phyloP scores from a whole-genome alignment of 805 yeast species.

The Kodamaea laetipori region DNA sequence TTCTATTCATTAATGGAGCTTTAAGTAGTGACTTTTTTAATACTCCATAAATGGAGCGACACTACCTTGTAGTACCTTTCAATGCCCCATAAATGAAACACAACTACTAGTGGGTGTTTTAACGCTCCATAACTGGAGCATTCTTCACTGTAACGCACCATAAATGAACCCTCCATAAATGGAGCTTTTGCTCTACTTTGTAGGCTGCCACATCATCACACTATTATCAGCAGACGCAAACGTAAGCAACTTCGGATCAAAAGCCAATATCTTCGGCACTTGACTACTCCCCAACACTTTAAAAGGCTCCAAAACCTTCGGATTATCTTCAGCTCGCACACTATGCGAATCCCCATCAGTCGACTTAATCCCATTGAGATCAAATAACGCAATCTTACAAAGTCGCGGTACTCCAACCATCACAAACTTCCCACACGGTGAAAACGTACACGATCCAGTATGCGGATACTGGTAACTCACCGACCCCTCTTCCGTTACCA shows the following conservation, averaged over 20 bases:
- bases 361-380: slow-evolving; percentile 27
- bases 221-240: slow-evolving; percentile 64
- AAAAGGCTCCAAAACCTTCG: slow-evolving; percentile 24
- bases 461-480: slow-evolving; percentile 34
- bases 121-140: too few relatives aligned
- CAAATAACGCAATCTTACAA: slow-evolving; percentile 32
- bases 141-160: too few relatives aligned
- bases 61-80: too few relatives aligned
- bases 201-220: slow-evolving; percentile 42
- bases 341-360: slow-evolving; percentile 23
- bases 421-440: slow-evolving; percentile 44
- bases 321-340: slow-evolving; percentile 22
- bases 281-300: slow-evolving; percentile 29
- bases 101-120: too few relatives aligned
- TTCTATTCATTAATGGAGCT: too few relatives aligned
- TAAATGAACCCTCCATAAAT: too few relatives aligned
- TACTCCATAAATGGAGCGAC: too few relatives aligned
- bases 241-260: slow-evolving; percentile 62
- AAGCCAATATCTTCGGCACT: slow-evolving; percentile 52
- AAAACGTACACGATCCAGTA: slow-evolving; percentile 37
- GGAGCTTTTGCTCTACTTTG: too few relatives aligned
- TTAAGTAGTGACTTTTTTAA: too few relatives aligned
- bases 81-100: too few relatives aligned
- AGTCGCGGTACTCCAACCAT: slow-evolving; percentile 32
- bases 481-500: slow-evolving; percentile 13